Evolutionary conservation across 805 yeast species (phyloP), one percentile per base, ranked within the genome.

Genomic region (Helenozyma rhizophorensis): DNA sequence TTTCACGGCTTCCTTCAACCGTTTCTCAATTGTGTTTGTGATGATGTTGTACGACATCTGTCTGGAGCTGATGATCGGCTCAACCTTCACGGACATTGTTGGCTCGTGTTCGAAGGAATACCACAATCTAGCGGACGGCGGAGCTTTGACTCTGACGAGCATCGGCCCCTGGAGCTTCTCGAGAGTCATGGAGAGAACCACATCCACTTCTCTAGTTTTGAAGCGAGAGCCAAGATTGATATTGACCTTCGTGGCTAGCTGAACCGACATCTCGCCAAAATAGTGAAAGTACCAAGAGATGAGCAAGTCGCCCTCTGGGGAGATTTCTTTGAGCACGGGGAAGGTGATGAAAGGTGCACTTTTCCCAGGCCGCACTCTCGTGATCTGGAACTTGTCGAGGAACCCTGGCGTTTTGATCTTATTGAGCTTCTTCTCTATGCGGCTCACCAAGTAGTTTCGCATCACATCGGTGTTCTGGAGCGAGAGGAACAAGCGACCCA

Each of bases 121-220:
- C 98, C 98, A 93, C 1, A 93, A 50, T 49, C 98, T 72, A 33
- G 78, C 79, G 2, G 95, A 80, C 7, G 98, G 97, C 2, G 96
- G 95, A 1, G 94, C 86, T 52, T 93, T 93, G 21, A 90, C 53
- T 25, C 74, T 63, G 14, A 89, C 49, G 0, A 83, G 51, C 36
- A 90, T 43, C 1, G 83, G 83, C 0, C 98, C 98, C 31, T 80
- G 77, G 4, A 93, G 45, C 45, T 70, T 76, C 34, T 74, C 74
- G 30, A 90, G 58, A 1, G 81, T 78, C 1, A 89, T 76, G 12
- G 83, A 76, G 32, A 93, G 60, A 16, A 83, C 70, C 22, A 93
- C 62, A 33, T 83, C 81, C 25, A 90, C 84, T 43, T 84, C 95
- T 32, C 85, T 65, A 27, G 81, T 78, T 40, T 74, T 78, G 60